Evolutionary conservation across 805 yeast species (phyloP).

Genomic region (Tetrapisispora namnaoensis): DNA sequence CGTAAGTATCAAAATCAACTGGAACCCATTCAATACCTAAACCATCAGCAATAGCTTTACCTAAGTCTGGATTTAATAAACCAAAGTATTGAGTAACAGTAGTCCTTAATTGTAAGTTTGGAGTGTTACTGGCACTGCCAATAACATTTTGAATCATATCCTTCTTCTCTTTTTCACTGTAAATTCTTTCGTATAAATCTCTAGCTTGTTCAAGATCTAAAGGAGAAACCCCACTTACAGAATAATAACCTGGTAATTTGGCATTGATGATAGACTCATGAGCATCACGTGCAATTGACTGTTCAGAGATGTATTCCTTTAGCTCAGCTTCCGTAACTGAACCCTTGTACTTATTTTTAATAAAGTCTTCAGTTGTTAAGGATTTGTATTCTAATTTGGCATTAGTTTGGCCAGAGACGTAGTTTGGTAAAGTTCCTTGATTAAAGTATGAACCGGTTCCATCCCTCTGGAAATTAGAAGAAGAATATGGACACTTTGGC

Average conservation of each 20-base stretch:
- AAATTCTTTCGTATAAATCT: slow-evolving; percentile 34
- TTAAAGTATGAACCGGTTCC: slow-evolving; percentile 45
- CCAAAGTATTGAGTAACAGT: slow-evolving; percentile 36
- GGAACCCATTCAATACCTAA: slow-evolving; percentile 32
- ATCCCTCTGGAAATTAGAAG: slow-evolving; percentile 46
- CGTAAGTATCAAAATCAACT: slow-evolving; percentile 29
- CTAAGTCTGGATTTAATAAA: slow-evolving; percentile 33
- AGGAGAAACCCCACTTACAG: slow-evolving; percentile 34
- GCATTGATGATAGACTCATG: slow-evolving; percentile 34
- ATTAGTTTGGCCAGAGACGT: slow-evolving; percentile 33
- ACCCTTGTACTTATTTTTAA: slow-evolving; percentile 27
- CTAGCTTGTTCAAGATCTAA: slow-evolving; percentile 41
- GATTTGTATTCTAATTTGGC: slow-evolving; percentile 16
- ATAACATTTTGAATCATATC: slow-evolving; percentile 32
- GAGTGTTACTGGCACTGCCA: slow-evolving; percentile 32
- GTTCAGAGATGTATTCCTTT: slow-evolving; percentile 21
- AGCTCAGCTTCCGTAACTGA: slow-evolving; percentile 25
- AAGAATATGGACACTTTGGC: slow-evolving; percentile 25
- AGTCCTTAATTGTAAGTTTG: slow-evolving; percentile 26
- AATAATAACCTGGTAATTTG: slow-evolving; percentile 29
- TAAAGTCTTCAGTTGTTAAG: slow-evolving; percentile 7
- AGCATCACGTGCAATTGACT: slow-evolving; percentile 20
- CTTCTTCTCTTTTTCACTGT: slow-evolving; percentile 25
- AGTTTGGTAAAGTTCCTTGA: slow-evolving; percentile 44
- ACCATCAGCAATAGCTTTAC: slow-evolving; percentile 34